Base-by-base conservation (phyloP, 768 basidiomycete genomes). In the Russula dissimulans region DNA sequence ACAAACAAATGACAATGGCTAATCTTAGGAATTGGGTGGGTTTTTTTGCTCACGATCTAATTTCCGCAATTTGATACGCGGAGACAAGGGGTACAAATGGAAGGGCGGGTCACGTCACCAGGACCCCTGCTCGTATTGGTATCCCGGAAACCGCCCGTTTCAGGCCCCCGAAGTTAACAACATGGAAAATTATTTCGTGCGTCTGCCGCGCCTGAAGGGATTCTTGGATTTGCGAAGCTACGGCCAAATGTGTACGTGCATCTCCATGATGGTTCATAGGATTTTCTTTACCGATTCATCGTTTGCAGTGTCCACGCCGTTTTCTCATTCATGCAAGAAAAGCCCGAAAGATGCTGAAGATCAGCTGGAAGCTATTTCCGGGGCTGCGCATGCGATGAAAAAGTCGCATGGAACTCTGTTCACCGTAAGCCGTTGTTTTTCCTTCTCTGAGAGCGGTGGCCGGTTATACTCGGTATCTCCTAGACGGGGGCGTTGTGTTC, bases 181-280 rank as follows among this genome's bases (percentile, higher is more conserved):
- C 61, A 79, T 93, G 59, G 85, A 86, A 4, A 83, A 85, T 66
- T 89, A 82, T 69, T 74, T 89, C 56, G 74, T 75, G 18, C 76
- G 75, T 7, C 71, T 81, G 11, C 75, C 79, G 7, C 75, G 78
- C 61, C 73, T 89, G 15, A 75, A 79, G 18, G 84, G 77, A 2
- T 92, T 89, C 70, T 59, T 91, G 36, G 89, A 92, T 71, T 69
- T 91, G 53, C 77, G 91, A 63, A 87, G 84, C 65, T 94, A 90
- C 67, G 90, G 90, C 0, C 89, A 92, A 69, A 86, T 91, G 79
- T 69, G 88, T 91, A 66, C 59, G 56, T 44, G 45, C 29, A 26
- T 54, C 26, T 14, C 22, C 18, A 57, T 38, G 8, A 31, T 29
- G 15, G 17, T 31, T 22, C 12, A 43, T 9, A 22, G 46, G n/a